phyloP scores from a whole-genome alignment of 2,329 filamentous ascomycete genomes.

The Aspergillus sp. region DNA sequence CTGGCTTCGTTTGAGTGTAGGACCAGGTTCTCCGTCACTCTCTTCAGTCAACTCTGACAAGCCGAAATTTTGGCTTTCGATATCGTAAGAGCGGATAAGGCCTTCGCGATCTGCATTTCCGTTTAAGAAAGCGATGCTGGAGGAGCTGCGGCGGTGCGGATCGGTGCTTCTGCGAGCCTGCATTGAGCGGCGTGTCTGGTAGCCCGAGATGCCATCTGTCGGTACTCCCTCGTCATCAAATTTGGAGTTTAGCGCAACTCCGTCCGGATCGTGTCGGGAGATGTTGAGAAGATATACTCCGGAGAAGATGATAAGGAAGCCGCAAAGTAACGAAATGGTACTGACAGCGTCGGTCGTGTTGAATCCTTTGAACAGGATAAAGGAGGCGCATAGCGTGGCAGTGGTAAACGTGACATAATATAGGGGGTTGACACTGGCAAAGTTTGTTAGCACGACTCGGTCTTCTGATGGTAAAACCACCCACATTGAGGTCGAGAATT shows the following conservation, averaged over 20 bases:
- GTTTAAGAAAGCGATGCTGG: slow-evolving; percentile 63
- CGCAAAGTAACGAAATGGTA: slow-evolving; percentile 87
- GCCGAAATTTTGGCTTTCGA: slow-evolving; percentile 77
- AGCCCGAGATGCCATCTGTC: slow-evolving; percentile 85
- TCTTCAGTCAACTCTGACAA: slow-evolving; percentile 80
- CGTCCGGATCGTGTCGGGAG: slow-evolving; percentile 88
- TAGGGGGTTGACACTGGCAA: slow-evolving; percentile 80
- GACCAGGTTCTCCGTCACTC: slow-evolving; percentile 60
- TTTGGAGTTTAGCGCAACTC: slow-evolving; percentile 66
- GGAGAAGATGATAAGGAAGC: slow-evolving; percentile 92
- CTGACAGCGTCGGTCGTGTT: slow-evolving; percentile 92
- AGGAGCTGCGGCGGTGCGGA: slow-evolving; percentile 62
- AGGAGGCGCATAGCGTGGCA: slow-evolving; percentile 89
- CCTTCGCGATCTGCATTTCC: slow-evolving; percentile 72
- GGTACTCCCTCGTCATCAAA: slow-evolving; percentile 71
- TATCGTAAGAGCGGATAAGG: slow-evolving; percentile 86
- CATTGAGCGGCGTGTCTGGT: slow-evolving; percentile 92
- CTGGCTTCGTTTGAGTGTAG: slow-evolving; percentile 36
- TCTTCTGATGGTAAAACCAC: slow-evolving; percentile 39
- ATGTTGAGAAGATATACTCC: slow-evolving; percentile 95
- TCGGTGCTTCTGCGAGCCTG: slow-evolving; percentile 77
- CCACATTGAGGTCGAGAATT: slow-evolving; percentile 97
- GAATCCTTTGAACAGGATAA: slow-evolving; percentile 94
- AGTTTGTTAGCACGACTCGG: slow-evolving; percentile 14
- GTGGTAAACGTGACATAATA: slow-evolving; percentile 99